Percentiles rank a stretch among this genome's conserved stretches.
Conservation (phyloP, 148 eudicot genomes). For the Amaranthus palmeri region DNA sequence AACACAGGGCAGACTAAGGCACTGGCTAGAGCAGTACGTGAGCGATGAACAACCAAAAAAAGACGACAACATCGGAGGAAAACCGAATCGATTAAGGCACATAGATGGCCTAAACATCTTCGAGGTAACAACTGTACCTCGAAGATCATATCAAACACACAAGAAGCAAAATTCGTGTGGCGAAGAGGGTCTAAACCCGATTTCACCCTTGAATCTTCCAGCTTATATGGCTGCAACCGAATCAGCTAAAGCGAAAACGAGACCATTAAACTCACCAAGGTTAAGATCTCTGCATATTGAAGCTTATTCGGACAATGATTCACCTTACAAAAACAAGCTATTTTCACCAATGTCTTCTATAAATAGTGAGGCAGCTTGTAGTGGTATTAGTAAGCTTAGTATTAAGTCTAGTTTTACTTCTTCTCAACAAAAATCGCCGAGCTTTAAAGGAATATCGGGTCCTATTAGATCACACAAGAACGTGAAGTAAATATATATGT, state of each 20-base stretch:
- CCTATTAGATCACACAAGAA: slow-evolving; percentile 22
- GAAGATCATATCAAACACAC: slow-evolving; percentile 49
- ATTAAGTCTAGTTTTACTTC: slow-evolving; percentile 19
- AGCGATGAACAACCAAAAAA: slow-evolving; percentile 39
- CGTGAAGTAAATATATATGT: slow-evolving; percentile 13
- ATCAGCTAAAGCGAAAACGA: slow-evolving; percentile 58
- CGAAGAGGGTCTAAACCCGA: slow-evolving; percentile 29
- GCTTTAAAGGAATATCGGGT: slow-evolving; percentile 29
- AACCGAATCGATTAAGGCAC: slow-evolving; percentile 26
- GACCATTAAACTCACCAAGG: slow-evolving; percentile 63
- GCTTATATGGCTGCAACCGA: slow-evolving; percentile 79
- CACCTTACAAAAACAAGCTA: slow-evolving; percentile 54
- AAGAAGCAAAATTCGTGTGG: slow-evolving; percentile 42
- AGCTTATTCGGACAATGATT: slow-evolving; percentile 46
- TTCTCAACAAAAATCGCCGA: slow-evolving; percentile 45
- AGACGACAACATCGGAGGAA: slow-evolving; percentile 30
- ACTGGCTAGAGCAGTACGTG: slow-evolving; percentile 66
- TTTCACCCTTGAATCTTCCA: slow-evolving; percentile 42
- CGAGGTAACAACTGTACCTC: slow-evolving; percentile 25
- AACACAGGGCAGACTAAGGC: slow-evolving; percentile 37
- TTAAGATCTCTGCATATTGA: slow-evolving; percentile 33
- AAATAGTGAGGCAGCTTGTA: slow-evolving; percentile 47
- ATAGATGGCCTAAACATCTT: slow-evolving; percentile 1
- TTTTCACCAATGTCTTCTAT: slow-evolving; percentile 64
- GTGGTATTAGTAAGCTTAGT: slow-evolving; percentile 31